Evolutionary conservation across 2,329 filamentous ascomycete genomes (phyloP).

Genomic region (Fusarium brachygibbosum): DNA sequence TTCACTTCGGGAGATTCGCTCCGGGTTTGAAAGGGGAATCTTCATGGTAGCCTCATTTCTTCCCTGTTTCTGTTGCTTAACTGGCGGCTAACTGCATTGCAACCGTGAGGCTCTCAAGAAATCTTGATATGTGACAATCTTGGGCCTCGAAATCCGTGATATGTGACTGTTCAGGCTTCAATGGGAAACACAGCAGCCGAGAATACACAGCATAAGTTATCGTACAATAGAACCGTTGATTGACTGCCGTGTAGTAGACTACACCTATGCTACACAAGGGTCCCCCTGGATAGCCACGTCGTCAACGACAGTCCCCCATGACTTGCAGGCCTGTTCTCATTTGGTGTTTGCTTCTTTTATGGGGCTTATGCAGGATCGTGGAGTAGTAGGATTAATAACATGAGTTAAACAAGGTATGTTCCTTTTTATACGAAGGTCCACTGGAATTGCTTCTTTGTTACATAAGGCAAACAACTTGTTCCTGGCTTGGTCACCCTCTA

Average conservation of each 20-base stretch:
- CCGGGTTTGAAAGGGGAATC: not conserved
- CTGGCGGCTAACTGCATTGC: not conserved
- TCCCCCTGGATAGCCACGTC: slow-evolving; percentile 26
- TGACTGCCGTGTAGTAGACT: slow-evolving; percentile 1
- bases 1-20: not conserved
- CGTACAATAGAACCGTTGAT: not conserved
- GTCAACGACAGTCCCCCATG: slow-evolving; percentile 17
- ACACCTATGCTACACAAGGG: not conserved
- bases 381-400: not conserved
- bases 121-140: too few species aligned
- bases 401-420: not conserved
- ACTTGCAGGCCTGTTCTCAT: not conserved
- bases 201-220: not conserved
- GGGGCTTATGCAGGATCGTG: not conserved
- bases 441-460: not conserved
- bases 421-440: slow-evolving; percentile 1
- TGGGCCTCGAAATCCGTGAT: not conserved
- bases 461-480: slow-evolving; percentile 2
- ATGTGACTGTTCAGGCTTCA: not conserved
- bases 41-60: not conserved
- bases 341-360: not conserved
- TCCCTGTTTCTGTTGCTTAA: not conserved
- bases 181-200: not conserved
- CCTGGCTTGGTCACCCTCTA: not conserved
- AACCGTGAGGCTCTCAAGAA: not conserved